Evolutionary conservation across 345 rosid genomes (phyloP).

Genomic region (Citrus inodora): DNA sequence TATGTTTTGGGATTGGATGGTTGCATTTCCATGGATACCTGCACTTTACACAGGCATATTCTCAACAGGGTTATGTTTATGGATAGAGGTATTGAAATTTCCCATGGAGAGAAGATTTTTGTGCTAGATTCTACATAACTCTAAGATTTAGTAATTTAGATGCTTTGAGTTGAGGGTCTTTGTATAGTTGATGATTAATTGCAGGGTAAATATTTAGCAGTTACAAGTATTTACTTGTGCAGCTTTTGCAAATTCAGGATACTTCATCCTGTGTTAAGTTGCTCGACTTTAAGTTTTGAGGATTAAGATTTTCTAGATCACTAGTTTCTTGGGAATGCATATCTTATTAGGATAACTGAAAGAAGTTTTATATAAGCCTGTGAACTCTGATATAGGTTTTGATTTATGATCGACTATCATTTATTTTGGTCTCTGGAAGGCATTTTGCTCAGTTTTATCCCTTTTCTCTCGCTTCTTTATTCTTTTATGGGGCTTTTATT

Average conservation of each 20-base stretch:
- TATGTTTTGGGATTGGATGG: slow-evolving; percentile 41
- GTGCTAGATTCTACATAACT: not conserved
- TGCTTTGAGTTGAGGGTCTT: not conserved
- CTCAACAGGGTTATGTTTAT: slow-evolving; percentile 56
- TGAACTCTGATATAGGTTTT: not conserved
- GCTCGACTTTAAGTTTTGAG: not conserved
- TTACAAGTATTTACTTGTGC: not conserved
- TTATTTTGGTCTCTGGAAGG: not conserved
- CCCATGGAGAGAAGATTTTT: not conserved
- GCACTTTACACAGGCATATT: slow-evolving; percentile 54
- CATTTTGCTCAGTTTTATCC: not conserved
- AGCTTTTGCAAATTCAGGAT: not conserved
- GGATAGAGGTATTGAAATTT: slow-evolving; percentile 50
- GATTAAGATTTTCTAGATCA: not conserved
- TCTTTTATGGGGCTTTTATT: not conserved
- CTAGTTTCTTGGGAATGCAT: not conserved
- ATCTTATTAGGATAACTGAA: not conserved
- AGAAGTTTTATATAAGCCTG: not conserved
- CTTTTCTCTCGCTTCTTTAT: not conserved
- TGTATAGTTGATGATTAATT: not conserved
- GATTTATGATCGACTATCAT: not conserved
- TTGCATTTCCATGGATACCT: slow-evolving; percentile 64
- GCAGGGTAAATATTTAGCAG: not conserved
- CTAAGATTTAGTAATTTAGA: not conserved
- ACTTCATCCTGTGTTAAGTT: not conserved